Evolutionary conservation across 768 basidiomycete species (phyloP), one percentile per base, ranked within the genome.

Genomic region (Clitopilus hobsonii): DNA sequence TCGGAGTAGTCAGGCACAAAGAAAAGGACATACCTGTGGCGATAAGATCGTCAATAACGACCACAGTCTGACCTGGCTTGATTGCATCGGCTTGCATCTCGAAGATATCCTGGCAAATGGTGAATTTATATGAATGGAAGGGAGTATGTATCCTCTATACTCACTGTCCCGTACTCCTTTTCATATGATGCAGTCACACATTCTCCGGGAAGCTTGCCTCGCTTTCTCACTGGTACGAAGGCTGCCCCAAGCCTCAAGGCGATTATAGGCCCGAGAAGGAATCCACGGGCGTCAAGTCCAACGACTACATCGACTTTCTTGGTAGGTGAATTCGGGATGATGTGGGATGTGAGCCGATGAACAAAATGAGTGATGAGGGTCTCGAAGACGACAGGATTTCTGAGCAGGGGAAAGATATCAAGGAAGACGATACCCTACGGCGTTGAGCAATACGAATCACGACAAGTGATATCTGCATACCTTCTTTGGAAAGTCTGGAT

Each of bases 221-320:
- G 74, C 74, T 99, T 99, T 56, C 97, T 81, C 28, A 98, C 94
- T 1, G 97, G 95, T 2, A 97, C 94, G 61, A 99, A 99, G 10
- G 93, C 91, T 1, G 94, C 94, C 24, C 92, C 91, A 24, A 99
- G 75, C 55, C 96, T 79, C 64, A 92, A 72, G 4, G 97, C 97
- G 62, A 99, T 83, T 60, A 94, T 82, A 1, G 97, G 97, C 1
- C 95, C 97, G 8, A 99, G 71, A 51, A 99, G 80, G 76, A 99
- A 99, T 13, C 97, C 97, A 54, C 97, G 81, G 22, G 96, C 96
- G 69, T 99, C 97, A 41, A 99, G 80, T 27, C 91, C 97, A 54
- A 99, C 93, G 60, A 99, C 80, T 52, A 91, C 89, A 69, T 99
- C 96, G 61, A 95, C 82, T 69, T 87, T 93, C 59, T 80, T 80